A percentile compares a stretch with the other conserved stretches of the same genome.
phyloP scores from a whole-genome alignment of 352 stramenopile genomes.

The Labyrinthula sp. region DNA sequence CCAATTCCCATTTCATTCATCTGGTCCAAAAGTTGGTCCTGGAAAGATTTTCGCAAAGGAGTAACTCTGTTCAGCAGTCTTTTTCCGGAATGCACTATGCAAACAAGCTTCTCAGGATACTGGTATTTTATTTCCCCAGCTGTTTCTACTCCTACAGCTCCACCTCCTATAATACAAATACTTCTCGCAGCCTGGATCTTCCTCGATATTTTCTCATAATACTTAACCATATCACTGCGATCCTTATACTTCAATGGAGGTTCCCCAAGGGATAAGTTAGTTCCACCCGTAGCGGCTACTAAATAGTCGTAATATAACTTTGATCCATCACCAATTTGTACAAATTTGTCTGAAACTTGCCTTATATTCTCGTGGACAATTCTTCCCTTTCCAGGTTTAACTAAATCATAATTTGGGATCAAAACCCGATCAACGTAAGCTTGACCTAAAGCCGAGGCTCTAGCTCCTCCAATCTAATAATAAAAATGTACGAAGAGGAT shows the following conservation, averaged over 20 bases:
- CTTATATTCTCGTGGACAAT: not conserved
- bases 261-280: slow-evolving; percentile 13
- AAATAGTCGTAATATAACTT: slow-evolving; percentile 8
- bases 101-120: slow-evolving; percentile 28
- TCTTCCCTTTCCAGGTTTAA: slow-evolving; percentile 18
- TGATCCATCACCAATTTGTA: slow-evolving; percentile 1
- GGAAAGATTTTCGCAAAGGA: slow-evolving; percentile 9
- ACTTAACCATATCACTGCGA: slow-evolving; percentile 3
- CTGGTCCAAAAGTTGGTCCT: slow-evolving; percentile 8
- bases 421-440: slow-evolving; percentile 6
- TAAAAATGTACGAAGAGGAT: slow-evolving; percentile 5
- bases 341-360: not conserved
- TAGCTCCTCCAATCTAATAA: no score
- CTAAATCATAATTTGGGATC: slow-evolving; percentile 8
- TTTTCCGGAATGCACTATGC: slow-evolving; percentile 11
- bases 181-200: not conserved
- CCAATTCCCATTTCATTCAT: slow-evolving; percentile 24
- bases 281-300: slow-evolving; percentile 1
- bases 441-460: slow-evolving; percentile 1
- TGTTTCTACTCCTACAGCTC: slow-evolving; percentile 29
- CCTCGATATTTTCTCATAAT: not conserved
- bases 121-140: slow-evolving; percentile 23
- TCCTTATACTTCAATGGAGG: not conserved
- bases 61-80: not conserved
- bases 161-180: slow-evolving; percentile 29